Base-by-base conservation (phyloP, 176 grass and related monocot species). In the Phragmites australis region DNA sequence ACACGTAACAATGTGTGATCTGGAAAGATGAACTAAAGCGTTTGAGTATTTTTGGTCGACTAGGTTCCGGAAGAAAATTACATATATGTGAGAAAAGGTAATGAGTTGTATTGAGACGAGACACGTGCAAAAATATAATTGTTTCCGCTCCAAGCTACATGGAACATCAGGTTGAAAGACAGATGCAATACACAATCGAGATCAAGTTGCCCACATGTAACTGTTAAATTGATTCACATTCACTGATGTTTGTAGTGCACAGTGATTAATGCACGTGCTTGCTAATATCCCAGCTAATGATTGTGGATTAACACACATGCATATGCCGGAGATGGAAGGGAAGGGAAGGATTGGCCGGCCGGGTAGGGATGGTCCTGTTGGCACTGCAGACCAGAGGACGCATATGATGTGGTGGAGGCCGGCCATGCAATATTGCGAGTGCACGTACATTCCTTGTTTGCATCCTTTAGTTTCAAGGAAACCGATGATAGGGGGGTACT, bases 201-300 rank as follows among this genome's bases (percentile, higher is more conserved):
- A 27, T 44, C 12, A 31, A 60, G 18, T 31, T 19, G 40, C 44
- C 73, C 39, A 45, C 54, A 30, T 61, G 55, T 14, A 46, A 8
- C 44, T 11, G 12, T 46, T 1, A 62, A 31, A 17, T 31, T 9
- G 18, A 34, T 9, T 64, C 15, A 39, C 29, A 25, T 55, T 74
- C 8, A 17, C 4, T 18, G 1, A 8, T 41, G 19, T 78, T 77
- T 31, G 60, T 52, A 78, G 12, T 13, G 22, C 31, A 17, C 22
- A 69, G 50, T 70, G 15, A 22, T 60, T 40, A 22, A n/a, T 17
- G 17, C 39, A 19, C 8, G 6, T 47, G 45, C 12, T 39, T 47
- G 39, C 58, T 66, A 86, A 86, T n/a, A 56, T 87, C 27, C 30
- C 70, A 50, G 69, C 60, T 58, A 81, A 75, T 59, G 54, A 75